Evolutionary conservation across 73 alveolate genomes (phyloP), one percentile per base, ranked within the genome.

Genomic region (Loxodes magnus): DNA sequence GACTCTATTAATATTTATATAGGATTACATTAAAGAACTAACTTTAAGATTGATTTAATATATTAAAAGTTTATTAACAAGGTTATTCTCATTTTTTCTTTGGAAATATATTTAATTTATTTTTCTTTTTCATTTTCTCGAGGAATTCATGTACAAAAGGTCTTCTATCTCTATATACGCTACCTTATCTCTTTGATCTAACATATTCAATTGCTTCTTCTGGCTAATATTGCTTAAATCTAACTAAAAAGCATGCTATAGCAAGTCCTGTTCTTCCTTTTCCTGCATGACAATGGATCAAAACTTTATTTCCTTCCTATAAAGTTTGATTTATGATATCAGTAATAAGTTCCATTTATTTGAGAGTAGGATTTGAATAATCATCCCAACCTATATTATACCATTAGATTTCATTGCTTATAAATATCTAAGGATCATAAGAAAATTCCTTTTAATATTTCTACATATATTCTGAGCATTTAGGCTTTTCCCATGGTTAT

Each of bases 231-330:
- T n/a, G n/a, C n/a, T n/a, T n/a, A n/a, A n/a, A n/a, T n/a, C n/a
- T n/a, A n/a, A n/a, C n/a, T n/a, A 73, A 26, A 74, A 60, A 73
- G 9, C 84, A 63, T 3, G 67, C 81, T 19, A 73, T 70, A 25
- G 69, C 84, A 7, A 73, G 67, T 12, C 87, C 87, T 14, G 87
- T 73, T 59, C 87, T 73, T 4, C 87, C 87, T 42, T 74, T 64
- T 2, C 87, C 87, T 9, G 87, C 87, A 56, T 73, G 87, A 48
- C 87, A 73, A 44, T 73, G 87, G 3, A 73, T 84, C 14, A 76
- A 58, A 0, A 73, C 74, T 35, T 70, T 73, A 36, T 56, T 56
- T 12, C 82, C 82, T 12, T 59, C 34, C 4, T 43, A 61, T 14
- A 44, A 16, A 30, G 36, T 27, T 19, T 46, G 30, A 9, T 70